Conservation (phyloP, 805 yeast species). For the Wickerhamomyces queroliae region DNA sequence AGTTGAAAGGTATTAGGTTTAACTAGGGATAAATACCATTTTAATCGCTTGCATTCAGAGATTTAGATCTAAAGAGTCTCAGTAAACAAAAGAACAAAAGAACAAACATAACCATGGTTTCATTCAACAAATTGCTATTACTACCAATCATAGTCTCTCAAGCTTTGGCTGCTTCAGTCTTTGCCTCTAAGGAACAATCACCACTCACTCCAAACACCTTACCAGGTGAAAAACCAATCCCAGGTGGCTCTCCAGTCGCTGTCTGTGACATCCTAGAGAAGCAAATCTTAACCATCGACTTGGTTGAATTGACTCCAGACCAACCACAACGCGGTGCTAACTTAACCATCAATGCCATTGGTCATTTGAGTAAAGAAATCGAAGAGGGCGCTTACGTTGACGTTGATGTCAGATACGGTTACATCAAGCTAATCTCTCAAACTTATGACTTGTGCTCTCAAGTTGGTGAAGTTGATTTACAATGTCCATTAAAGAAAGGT, state of each 20-base stretch:
- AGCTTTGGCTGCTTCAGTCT: slow-evolving; percentile 11
- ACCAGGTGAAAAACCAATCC: slow-evolving; percentile 61
- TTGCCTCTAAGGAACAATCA: slow-evolving; percentile 14
- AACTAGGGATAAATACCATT: background rate
- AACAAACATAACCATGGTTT: slow-evolving; percentile 2
- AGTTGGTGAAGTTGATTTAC: slow-evolving; percentile 73
- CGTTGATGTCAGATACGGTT: slow-evolving; percentile 89
- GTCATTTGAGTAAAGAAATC: slow-evolving; percentile 47
- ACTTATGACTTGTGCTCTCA: slow-evolving; percentile 93
- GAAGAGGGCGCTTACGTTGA: slow-evolving; percentile 91
- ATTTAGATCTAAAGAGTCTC: too few species aligned
- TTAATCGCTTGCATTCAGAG: background rate
- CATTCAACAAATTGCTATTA: slow-evolving; percentile 1
- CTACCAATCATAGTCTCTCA: background rate
- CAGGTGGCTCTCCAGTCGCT: slow-evolving; percentile 84
- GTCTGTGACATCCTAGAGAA: slow-evolving; percentile 62
- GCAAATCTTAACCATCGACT: slow-evolving; percentile 60
- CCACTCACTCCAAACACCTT: slow-evolving; percentile 14
- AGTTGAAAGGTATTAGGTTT: background rate
- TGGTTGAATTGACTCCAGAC: slow-evolving; percentile 66
- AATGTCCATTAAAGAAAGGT: slow-evolving; percentile 80
- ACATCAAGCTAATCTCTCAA: slow-evolving; percentile 79
- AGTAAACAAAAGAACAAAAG: background rate
- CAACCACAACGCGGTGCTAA: slow-evolving; percentile 88
- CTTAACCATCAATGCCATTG: slow-evolving; percentile 73